A percentile compares a stretch with the other conserved stretches of the same genome.
Conservation (phyloP, 768 basidiomycete species). For the Omphalotus guepiniiformis region DNA sequence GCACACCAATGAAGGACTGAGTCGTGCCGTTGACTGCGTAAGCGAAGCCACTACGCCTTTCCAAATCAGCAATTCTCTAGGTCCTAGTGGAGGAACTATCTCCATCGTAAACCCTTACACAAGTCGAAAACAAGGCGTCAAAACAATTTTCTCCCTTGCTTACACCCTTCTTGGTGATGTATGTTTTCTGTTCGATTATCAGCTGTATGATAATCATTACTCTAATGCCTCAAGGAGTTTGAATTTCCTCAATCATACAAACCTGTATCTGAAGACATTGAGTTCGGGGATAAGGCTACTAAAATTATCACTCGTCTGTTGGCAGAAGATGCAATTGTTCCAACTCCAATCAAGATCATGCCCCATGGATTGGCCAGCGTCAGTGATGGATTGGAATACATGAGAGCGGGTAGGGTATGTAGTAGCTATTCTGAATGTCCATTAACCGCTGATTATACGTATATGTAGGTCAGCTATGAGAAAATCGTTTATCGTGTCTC, state of each 20-base stretch:
- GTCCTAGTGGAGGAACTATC: slow-evolving; percentile 6
- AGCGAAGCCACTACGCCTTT: slow-evolving; percentile 3
- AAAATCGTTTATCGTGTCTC: slow-evolving; percentile 9
- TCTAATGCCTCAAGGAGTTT: too few relatives aligned
- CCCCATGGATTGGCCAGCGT: slow-evolving; percentile 11
- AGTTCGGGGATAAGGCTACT: slow-evolving; percentile 3
- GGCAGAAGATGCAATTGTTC: not conserved
- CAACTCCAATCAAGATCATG: not conserved
- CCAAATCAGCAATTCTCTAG: slow-evolving; percentile 2
- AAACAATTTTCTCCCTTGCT: slow-evolving; percentile 1
- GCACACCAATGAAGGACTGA: slow-evolving; percentile 1
- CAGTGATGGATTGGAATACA: slow-evolving; percentile 13
- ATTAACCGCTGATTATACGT: not conserved
- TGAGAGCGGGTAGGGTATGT: slow-evolving; percentile 12
- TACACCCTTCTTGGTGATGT: slow-evolving; percentile 4
- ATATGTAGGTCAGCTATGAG: slow-evolving; percentile 8
- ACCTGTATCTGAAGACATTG: slow-evolving; percentile 2
- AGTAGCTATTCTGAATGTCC: not conserved
- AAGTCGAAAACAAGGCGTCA: not conserved
- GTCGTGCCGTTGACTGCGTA: slow-evolving; percentile 4
- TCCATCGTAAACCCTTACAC: slow-evolving; percentile 4
- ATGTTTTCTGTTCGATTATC: too few relatives aligned
- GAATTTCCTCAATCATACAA: slow-evolving; percentile 4
- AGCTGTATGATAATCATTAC: too few relatives aligned
- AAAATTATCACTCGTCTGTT: not conserved